Conservation (phyloP, 352 stramenopile species). For the Saprolegnia diclina region DNA sequence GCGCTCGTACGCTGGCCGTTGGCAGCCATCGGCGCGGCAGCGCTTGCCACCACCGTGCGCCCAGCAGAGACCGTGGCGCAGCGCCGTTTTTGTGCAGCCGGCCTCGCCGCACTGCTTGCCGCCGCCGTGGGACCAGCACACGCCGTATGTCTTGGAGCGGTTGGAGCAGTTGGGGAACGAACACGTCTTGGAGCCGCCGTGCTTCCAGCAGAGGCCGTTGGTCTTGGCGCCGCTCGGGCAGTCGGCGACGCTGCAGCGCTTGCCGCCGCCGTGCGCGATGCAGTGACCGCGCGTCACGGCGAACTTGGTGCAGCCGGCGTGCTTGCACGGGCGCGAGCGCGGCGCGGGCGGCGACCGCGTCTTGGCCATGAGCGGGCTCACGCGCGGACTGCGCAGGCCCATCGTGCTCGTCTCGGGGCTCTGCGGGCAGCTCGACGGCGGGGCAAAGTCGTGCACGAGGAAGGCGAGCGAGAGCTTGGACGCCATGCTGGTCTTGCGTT, state of each 20-base stretch:
- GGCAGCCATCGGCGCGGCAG: constrained; percentile 40
- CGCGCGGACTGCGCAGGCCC: not conserved
- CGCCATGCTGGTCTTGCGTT: not conserved
- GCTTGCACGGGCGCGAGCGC: constrained; percentile 62
- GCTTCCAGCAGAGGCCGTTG: constrained; percentile 69
- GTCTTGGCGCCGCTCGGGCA: constrained; percentile 75
- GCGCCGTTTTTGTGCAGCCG: constrained; percentile 60
- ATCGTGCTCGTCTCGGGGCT: not conserved
- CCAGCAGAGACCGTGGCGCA: constrained; percentile 77
- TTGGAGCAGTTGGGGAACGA: constrained; percentile 58
- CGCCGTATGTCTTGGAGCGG: constrained; percentile 63
- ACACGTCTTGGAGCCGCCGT: constrained; percentile 72
- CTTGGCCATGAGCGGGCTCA: not conserved
- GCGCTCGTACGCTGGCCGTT: constrained; percentile 46
- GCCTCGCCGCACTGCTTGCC: constrained; percentile 55
- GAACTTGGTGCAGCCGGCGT: constrained; percentile 67
- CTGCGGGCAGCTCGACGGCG: not conserved
- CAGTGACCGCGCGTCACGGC: constrained; percentile 70
- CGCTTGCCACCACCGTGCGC: constrained; percentile 74
- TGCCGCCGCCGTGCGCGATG: constrained; percentile 69
- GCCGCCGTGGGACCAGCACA: constrained; percentile 77
- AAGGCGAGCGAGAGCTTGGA: constrained; percentile 1
- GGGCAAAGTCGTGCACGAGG: not conserved
- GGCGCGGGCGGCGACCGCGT: not conserved
- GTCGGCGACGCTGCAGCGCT: constrained; percentile 50